phyloP scores from a whole-genome alignment of 2,329 filamentous ascomycete genomes.

The Fusarium coicis region DNA sequence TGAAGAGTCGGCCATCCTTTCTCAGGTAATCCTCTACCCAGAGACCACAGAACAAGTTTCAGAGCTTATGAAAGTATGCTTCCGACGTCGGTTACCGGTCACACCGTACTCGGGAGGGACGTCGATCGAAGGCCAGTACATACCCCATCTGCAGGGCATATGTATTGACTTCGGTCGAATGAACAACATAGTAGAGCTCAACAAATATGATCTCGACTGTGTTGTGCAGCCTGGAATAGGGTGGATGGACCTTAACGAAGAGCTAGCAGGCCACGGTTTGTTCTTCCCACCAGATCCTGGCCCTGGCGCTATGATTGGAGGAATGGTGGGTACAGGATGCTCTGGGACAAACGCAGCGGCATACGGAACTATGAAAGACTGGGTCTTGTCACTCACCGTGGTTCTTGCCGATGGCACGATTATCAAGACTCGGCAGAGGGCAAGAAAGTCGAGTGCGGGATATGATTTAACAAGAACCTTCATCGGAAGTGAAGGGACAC shows the following conservation, averaged over 20 bases:
- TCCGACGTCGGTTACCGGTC: conserved; percentile 76
- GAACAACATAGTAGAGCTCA: conserved; percentile 81
- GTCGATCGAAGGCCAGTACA: conserved; percentile 89
- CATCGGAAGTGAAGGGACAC: conserved; percentile 83
- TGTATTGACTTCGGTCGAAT: conserved; percentile 90
- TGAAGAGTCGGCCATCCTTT: neutral
- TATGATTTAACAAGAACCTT: conserved; percentile 86
- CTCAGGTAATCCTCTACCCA: conserved; percentile 68
- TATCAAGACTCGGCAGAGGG: conserved; percentile 80
- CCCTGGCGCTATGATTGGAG: conserved; percentile 78
- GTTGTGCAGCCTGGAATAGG: conserved; percentile 90
- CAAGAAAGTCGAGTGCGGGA: conserved; percentile 81
- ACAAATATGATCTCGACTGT: conserved; percentile 89
- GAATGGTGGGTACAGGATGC: conserved; percentile 84
- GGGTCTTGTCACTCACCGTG: conserved; percentile 84
- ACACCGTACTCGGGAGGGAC: conserved; percentile 88
- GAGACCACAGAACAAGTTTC: conserved; percentile 78
- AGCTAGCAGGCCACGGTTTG: conserved; percentile 74
- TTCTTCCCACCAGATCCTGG: conserved; percentile 92
- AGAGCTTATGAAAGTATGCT: conserved; percentile 79
- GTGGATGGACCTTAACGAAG: conserved; percentile 88
- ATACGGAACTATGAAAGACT: conserved; percentile 89
- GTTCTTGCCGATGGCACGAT: conserved; percentile 81
- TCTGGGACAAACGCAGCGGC: conserved; percentile 82
- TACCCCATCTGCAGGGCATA: conserved; percentile 84